Base-by-base conservation (phyloP, 2,329 filamentous ascomycete species). In the Zasmidium cellare region DNA sequence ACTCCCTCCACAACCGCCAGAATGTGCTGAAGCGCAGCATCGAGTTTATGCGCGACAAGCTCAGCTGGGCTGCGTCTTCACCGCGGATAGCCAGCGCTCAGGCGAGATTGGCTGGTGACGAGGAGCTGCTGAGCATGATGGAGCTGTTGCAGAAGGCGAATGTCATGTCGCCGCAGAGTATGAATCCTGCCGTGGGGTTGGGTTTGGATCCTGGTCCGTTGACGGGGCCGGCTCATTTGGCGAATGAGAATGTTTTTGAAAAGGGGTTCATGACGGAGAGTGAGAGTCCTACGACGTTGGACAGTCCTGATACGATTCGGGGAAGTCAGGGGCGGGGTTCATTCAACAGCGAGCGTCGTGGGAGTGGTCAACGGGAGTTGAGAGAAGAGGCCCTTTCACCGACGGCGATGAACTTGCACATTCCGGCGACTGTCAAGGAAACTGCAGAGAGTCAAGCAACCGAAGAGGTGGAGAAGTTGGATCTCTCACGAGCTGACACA, bases 41-140 rank as follows among this genome's bases (percentile, higher is more conserved):
- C 71, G 94, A 97, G 74, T 97, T 97, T 71, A 96, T 99, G 89
- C 89, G 90, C 70, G 92, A 97, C 72, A 90, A 90, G 63, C 84
- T 96, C 75, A 90, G 90, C 63, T 93, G 91, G 88, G 85, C 89
- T 28, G 83, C 87, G 28, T 85, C 84, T 53, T 89, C 88, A 70
- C 85, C 89, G 14, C 90, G 86, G 11, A 86, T 96, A 65, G 87
- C 88, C 46, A 91, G 87, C 70, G 92, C 91, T 16, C 91, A 96
- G 74, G 91, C 92, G 53, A 87, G 90, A 69, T 81, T 89, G 53
- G 87, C 84, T 61, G 92, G 92, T 20, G 92, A 97, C 74, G 79
- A 90, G 52, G 93, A 97, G 67, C 84, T 92, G 49, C 91, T 97
- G 74, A 88, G 87, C 69, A 92, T 96, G 89, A 84, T 97, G 75